phyloP scores from a whole-genome alignment of 208 protist genomes.

The Crithidia brevicula region DNA sequence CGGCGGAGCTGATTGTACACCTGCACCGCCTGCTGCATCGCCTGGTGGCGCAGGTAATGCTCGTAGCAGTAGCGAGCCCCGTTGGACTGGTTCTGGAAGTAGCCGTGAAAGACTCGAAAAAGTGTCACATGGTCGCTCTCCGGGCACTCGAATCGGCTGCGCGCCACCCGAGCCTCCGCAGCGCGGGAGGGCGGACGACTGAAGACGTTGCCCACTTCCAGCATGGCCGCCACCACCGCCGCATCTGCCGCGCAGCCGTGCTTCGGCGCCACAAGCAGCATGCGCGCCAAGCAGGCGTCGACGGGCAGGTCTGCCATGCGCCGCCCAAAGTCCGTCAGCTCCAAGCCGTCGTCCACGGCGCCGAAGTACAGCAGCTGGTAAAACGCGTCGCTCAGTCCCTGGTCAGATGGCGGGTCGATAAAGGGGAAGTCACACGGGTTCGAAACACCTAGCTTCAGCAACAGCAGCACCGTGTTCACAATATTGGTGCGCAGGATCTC shows the following conservation, averaged over 20 bases:
- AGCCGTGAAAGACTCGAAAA: conserved; percentile 84
- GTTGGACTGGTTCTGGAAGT: conserved; percentile 34
- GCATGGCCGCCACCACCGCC: conserved; percentile 88
- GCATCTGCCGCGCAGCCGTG: conserved; percentile 85
- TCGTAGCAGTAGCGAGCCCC: conserved; percentile 68
- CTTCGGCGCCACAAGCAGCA: conserved; percentile 80
- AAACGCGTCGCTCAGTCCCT: conserved; percentile 96
- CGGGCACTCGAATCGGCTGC: conserved; percentile 45
- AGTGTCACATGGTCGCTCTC: conserved; percentile 87
- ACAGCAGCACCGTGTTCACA: conserved; percentile 93
- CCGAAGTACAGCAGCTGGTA: conserved; percentile 98
- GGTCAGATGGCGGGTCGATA: conserved; percentile 96
- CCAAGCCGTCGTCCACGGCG: conserved; percentile 96
- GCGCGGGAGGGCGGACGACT: conserved; percentile 37
- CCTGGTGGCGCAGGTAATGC: conserved; percentile 70
- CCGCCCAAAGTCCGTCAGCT: conserved; percentile 71
- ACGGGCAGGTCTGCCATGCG: conserved; percentile 78
- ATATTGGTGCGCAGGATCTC: conserved; percentile 98
- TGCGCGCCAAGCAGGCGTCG: conserved; percentile 94
- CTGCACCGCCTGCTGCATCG: conserved; percentile 71
- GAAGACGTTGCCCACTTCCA: conserved; percentile 79
- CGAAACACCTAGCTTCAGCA: conserved; percentile 97
- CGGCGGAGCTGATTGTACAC: conserved; percentile 79
- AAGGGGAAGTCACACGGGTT: conserved; percentile 98
- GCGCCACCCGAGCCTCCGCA: conserved; percentile 53